phyloP scores from a whole-genome alignment of 2,329 filamentous ascomycete genomes.

The Rasamsonia emersonii region DNA sequence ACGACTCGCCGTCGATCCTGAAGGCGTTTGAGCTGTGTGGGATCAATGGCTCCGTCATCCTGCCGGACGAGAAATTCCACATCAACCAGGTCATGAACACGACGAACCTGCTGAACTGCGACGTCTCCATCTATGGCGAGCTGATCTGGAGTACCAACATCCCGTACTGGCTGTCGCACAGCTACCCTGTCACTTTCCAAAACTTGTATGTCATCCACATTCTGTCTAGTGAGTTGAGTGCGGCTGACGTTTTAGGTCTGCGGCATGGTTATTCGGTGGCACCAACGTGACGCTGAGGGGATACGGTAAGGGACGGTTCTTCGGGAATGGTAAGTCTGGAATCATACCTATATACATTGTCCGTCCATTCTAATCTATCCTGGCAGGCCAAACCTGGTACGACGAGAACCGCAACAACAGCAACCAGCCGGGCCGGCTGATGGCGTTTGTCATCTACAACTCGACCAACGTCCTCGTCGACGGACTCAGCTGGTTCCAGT shows the following conservation, averaged over 20 bases:
- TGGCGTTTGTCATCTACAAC: conserved; percentile 44
- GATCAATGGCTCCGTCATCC: conserved; percentile 18
- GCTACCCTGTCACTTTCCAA: conserved; percentile 46
- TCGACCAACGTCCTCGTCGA: conserved; percentile 42
- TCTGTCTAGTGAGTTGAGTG: no score
- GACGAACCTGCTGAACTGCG: conserved; percentile 18
- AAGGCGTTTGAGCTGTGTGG: conserved; percentile 22
- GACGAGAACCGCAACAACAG: conserved; percentile 37
- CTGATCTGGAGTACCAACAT: conserved; percentile 38
- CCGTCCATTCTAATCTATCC: no score
- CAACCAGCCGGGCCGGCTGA: conserved; percentile 44
- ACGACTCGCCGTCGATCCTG: conserved; percentile 16
- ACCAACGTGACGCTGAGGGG: conserved; percentile 43
- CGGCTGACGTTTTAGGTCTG: no score
- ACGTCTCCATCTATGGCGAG: conserved; percentile 19
- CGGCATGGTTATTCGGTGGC: conserved; percentile 49
- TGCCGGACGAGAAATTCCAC: conserved; percentile 16
- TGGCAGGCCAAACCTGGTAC: conserved; percentile 49
- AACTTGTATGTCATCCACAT: no score
- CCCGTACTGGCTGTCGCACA: conserved; percentile 45
- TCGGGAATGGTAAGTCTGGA: conserved; percentile 40
- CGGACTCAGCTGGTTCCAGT: conserved; percentile 41
- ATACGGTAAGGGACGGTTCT: conserved; percentile 44
- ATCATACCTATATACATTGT: neutral
- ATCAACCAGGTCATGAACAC: conserved; percentile 17